A percentile compares a stretch with the other conserved stretches of the same genome.
Conservation (phyloP, 768 basidiomycete species). For the Collybia mongolica region DNA sequence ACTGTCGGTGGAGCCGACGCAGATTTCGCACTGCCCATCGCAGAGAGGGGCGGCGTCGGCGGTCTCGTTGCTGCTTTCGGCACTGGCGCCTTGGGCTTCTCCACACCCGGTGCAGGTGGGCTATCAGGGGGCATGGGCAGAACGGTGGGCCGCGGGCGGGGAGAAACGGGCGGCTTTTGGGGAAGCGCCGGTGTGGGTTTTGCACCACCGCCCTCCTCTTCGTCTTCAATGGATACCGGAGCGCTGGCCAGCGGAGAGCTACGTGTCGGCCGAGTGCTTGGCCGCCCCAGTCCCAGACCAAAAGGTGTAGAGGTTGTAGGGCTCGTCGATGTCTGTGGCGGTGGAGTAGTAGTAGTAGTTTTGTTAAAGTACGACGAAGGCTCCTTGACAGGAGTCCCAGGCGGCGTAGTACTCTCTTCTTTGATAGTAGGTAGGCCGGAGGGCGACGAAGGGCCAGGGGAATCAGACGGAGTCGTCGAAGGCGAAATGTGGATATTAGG, state of each 20-base stretch:
- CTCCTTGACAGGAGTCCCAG: constrained; percentile 56
- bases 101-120: constrained; percentile 22
- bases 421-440: constrained; percentile 22
- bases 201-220: constrained; percentile 25
- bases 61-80: constrained; percentile 32
- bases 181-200: constrained; percentile 25
- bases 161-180: constrained; percentile 35
- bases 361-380: constrained; percentile 13
- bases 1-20: not conserved
- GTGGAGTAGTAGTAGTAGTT: constrained; percentile 33
- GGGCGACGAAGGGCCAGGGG: constrained; percentile 8
- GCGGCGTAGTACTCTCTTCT: constrained; percentile 60
- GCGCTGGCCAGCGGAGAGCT: constrained; percentile 74
- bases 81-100: constrained; percentile 18
- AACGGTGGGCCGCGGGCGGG: constrained; percentile 35
- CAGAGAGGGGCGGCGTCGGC: constrained; percentile 48
- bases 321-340: constrained; percentile 21
- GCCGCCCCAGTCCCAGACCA: constrained; percentile 50
- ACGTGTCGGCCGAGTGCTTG: constrained; percentile 64
- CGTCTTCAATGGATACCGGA: constrained; percentile 44
- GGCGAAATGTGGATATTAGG: constrained; percentile 38
- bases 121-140: constrained; percentile 16
- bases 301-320: constrained; percentile 37
- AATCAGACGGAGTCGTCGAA: constrained; percentile 29
- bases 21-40: constrained; percentile 20